phyloP scores from a whole-genome alignment of 2,329 filamentous ascomycete species.

The Talaromyces verruculosus region DNA sequence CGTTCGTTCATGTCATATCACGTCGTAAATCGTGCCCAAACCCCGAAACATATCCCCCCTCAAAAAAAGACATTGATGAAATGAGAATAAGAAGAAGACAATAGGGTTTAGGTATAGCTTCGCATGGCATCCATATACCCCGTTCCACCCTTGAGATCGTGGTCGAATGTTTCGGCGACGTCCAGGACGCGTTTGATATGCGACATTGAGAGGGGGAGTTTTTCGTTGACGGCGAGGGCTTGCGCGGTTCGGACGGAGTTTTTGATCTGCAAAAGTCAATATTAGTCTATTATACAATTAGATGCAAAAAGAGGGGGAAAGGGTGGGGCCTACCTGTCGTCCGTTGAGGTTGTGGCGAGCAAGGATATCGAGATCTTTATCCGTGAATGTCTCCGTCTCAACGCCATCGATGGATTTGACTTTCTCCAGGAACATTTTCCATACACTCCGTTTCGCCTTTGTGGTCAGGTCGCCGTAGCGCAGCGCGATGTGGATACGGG shows the following conservation, averaged over 20 bases:
- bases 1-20: background rate
- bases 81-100: constrained; percentile 9
- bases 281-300: background rate
- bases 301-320: background rate
- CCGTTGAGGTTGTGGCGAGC: constrained; percentile 69
- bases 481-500: constrained; percentile 80
- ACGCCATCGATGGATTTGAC: constrained; percentile 66
- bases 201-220: constrained; percentile 68
- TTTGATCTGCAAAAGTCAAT: constrained; percentile 65
- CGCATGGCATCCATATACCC: constrained; percentile 84
- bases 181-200: constrained; percentile 83
- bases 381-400: constrained; percentile 48
- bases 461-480: constrained; percentile 72
- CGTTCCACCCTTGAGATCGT: constrained; percentile 75
- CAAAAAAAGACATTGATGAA: background rate
- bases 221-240: constrained; percentile 74
- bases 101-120: constrained; percentile 57
- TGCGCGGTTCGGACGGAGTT: constrained; percentile 82
- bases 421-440: constrained; percentile 77
- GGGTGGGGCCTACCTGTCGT: constrained; percentile 55
- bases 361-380: constrained; percentile 65
- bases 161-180: constrained; percentile 77
- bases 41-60: background rate
- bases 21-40: background rate
- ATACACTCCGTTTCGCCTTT: constrained; percentile 75